phyloP scores from a whole-genome alignment of 78 protist genomes.

The Chrysochromulina parva region DNA sequence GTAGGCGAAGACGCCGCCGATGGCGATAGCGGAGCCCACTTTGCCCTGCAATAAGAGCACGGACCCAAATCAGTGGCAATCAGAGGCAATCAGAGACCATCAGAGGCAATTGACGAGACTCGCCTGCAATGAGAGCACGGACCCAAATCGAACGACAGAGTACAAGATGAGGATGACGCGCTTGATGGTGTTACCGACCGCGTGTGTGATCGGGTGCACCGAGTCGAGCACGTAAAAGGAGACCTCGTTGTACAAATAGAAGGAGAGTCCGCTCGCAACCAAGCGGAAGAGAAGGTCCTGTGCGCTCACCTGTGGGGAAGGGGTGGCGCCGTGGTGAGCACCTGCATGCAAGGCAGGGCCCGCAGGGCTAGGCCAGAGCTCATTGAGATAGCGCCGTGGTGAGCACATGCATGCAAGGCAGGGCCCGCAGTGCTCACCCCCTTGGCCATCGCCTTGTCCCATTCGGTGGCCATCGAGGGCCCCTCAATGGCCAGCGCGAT shows the following conservation, averaged over 20 bases:
- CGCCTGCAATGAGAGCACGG: not conserved
- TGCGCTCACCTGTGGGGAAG: too few species aligned
- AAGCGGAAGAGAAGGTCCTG: not conserved
- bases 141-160: not conserved
- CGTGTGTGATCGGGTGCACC: not conserved
- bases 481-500: not conserved
- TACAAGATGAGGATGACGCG: not conserved
- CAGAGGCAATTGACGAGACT: not conserved
- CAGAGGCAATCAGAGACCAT: not conserved
- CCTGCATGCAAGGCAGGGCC: too few species aligned
- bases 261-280: not conserved
- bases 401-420: too few species aligned
- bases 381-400: too few species aligned
- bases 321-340: too few species aligned
- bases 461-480: not conserved
- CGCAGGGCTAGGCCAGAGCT: too few species aligned
- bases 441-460: not conserved
- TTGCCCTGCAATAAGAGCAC: not conserved
- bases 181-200: conserved; percentile 6
- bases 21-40: not conserved
- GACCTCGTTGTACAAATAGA: conserved; percentile 7
- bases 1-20: not conserved
- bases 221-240: not conserved
- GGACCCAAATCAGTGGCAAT: not conserved
- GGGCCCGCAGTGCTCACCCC: not conserved